phyloP scores from a whole-genome alignment of 352 stramenopile species.

The Peronosclerospora sorghi region DNA sequence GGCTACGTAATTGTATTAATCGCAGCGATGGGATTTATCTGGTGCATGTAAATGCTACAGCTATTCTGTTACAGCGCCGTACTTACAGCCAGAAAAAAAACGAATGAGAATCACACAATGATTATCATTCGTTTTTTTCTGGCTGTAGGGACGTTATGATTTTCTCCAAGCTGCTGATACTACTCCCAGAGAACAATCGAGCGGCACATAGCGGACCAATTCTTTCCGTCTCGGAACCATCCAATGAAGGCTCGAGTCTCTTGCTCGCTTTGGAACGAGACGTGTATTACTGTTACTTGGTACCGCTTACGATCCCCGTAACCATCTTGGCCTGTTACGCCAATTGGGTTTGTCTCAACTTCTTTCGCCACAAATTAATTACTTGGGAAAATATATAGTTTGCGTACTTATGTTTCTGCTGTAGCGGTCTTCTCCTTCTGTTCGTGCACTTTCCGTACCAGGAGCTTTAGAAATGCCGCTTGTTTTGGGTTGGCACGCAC shows the following conservation, averaged over 20 bases:
- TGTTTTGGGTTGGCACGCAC: too few relatives aligned
- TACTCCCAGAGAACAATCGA: not conserved
- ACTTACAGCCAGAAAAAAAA: too few relatives aligned
- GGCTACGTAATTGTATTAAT: conserved; percentile 62
- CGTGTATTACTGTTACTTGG: conserved; percentile 72
- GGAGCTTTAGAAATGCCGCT: too few relatives aligned
- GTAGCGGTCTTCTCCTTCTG: too few relatives aligned
- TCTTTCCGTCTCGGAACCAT: conserved; percentile 10
- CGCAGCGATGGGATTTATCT: conserved; percentile 38
- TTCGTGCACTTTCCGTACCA: too few relatives aligned
- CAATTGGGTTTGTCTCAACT: conserved; percentile 82
- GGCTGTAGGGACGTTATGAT: not conserved
- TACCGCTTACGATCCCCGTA: conserved; percentile 68
- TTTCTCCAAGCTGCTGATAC: not conserved
- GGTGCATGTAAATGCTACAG: conserved; percentile 37
- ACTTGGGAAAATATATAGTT: too few relatives aligned
- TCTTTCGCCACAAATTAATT: conserved; percentile 83
- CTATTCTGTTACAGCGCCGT: not conserved
- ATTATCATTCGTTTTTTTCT: not conserved
- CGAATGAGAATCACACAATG: too few relatives aligned
- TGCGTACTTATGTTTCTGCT: too few relatives aligned
- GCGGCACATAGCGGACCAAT: not conserved
- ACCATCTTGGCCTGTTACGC: conserved; percentile 68
- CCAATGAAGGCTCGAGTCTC: conserved; percentile 8
- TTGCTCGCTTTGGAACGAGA: conserved; percentile 43